phyloP scores from a whole-genome alignment of 495 filamentous ascomycete species.

The Penicillium bovifimosum region DNA sequence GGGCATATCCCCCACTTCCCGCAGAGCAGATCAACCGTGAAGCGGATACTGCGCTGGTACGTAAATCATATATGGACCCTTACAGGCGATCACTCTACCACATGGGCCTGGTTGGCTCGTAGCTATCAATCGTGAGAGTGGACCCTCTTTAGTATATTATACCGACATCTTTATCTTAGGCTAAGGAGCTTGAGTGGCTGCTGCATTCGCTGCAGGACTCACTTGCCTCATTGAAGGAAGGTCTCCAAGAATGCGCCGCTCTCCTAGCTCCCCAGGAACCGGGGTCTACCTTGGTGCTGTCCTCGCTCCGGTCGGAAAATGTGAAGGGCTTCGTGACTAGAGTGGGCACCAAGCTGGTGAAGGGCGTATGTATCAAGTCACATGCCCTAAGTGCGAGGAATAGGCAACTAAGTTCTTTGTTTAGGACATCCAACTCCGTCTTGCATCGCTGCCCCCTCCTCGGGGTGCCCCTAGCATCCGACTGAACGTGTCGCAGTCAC shows the following conservation, averaged over 20 bases:
- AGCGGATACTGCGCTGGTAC: slow-evolving; percentile 63
- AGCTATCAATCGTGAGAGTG: slow-evolving; percentile 11
- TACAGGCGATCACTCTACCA: neutral
- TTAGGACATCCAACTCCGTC: slow-evolving; percentile 48
- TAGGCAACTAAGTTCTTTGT: neutral
- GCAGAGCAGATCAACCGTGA: slow-evolving; percentile 58
- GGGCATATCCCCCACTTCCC: slow-evolving; percentile 69
- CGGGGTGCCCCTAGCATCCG: slow-evolving; percentile 45
- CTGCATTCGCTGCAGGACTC: slow-evolving; percentile 71
- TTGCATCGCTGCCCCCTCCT: slow-evolving; percentile 43
- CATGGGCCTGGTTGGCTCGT: slow-evolving; percentile 14
- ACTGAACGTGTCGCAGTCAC: slow-evolving; percentile 48
- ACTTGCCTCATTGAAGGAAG: slow-evolving; percentile 69
- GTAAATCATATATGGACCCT: slow-evolving; percentile 15
- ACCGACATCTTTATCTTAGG: slow-evolving; percentile 38
- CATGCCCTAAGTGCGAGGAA: neutral
- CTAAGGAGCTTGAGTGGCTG: slow-evolving; percentile 82
- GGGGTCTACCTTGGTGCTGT: slow-evolving; percentile 80
- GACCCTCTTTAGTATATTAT: slow-evolving; percentile 13
- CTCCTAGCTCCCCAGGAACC: slow-evolving; percentile 78
- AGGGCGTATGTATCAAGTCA: slow-evolving; percentile 53
- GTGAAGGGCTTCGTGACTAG: slow-evolving; percentile 90
- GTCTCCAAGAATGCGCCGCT: slow-evolving; percentile 81
- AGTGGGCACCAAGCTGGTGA: slow-evolving; percentile 68
- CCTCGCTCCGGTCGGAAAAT: slow-evolving; percentile 78